Conservation (phyloP, 1,284 basidiomycete genomes). For the Neolentinus lepideus region DNA sequence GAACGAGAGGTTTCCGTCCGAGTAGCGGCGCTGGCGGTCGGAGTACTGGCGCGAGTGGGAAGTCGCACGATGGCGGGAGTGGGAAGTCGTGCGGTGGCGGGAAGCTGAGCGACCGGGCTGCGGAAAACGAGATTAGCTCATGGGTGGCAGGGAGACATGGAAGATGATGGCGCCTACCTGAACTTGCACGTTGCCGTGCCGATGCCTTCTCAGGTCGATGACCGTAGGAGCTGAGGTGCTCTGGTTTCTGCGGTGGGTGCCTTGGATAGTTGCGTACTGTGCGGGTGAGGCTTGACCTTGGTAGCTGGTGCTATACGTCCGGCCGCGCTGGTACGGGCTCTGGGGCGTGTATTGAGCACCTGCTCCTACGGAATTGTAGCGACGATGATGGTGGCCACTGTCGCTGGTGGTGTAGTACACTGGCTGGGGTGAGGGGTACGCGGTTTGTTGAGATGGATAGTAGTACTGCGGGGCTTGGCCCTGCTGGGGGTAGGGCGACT, state of each 20-base stretch:
- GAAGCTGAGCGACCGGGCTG: slow-evolving; percentile 2
- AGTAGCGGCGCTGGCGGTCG: slow-evolving; percentile 3
- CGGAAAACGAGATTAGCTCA: neutral
- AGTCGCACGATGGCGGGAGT: slow-evolving; percentile 9
- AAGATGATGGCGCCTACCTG: neutral
- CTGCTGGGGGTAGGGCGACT: neutral
- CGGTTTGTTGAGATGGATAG: neutral
- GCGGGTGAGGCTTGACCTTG: neutral
- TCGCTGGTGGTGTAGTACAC: neutral
- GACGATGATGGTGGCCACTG: neutral
- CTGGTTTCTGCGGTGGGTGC: neutral
- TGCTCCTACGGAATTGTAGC: neutral
- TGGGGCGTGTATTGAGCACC: neutral
- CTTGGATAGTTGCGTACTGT: neutral
- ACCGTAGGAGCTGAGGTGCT: neutral
- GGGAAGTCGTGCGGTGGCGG: slow-evolving; percentile 10
- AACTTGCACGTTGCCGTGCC: neutral
- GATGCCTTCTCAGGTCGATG: neutral
- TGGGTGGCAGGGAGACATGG: neutral
- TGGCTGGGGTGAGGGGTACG: neutral
- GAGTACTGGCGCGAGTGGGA: slow-evolving; percentile 15
- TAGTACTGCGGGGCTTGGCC: neutral
- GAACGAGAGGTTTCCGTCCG: slow-evolving; percentile 19
- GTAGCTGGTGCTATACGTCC: neutral
- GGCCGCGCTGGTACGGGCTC: neutral